Base-by-base conservation (phyloP, 2,329 filamentous ascomycete species). In the Ustulina deusta region DNA sequence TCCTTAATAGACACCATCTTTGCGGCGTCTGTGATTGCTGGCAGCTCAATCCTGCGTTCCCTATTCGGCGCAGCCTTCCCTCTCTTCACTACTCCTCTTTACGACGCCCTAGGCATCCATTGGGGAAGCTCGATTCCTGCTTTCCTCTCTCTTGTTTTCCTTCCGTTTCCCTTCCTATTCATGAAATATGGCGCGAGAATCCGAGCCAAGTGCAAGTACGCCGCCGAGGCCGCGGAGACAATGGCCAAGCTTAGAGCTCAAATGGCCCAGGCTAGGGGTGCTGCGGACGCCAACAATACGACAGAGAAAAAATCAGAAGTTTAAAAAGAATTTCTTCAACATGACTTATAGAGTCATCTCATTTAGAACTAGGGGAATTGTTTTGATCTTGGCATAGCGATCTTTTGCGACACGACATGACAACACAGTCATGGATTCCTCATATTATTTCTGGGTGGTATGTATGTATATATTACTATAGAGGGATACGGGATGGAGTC, bases 111-210 rank as follows among this genome's bases (percentile, higher is more conserved):
- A 2, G 91, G 92, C 55, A 89, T 91, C 63, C 91, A 94, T 80
- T 94, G 92, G 92, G 92, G 91, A 0, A 89, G 85, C 38, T 89
- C 87, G 0, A 82, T 95, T 15, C 92, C 91, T 0, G 93, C 89
- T 0, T 94, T 95, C 80, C 82, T 95, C 3, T 87, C 91, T 0
- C 78, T 94, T 3, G 85, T 84, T 11, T 94, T 91, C 78, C 82
- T 93, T 20, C 91, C 92, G 0, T 90, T 92, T 74, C 92, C 92
- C 0, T 91, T 92, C 78, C 78, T 95, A 17, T 93, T 95, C 79
- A 92, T 92, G 81, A 89, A 86, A 73, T 93, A 93, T 77, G 92
- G 92, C 44, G 81, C 78, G 6, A 25, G 70, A 32, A 91, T 94
- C 73, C 85, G 91, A 25, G 81, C 84, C 77, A 87, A 84, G 75